Percentiles rank a stretch among this genome's conserved stretches.
phyloP scores from a whole-genome alignment of 306 rosid genomes.

The Gastrolobium villosum region DNA sequence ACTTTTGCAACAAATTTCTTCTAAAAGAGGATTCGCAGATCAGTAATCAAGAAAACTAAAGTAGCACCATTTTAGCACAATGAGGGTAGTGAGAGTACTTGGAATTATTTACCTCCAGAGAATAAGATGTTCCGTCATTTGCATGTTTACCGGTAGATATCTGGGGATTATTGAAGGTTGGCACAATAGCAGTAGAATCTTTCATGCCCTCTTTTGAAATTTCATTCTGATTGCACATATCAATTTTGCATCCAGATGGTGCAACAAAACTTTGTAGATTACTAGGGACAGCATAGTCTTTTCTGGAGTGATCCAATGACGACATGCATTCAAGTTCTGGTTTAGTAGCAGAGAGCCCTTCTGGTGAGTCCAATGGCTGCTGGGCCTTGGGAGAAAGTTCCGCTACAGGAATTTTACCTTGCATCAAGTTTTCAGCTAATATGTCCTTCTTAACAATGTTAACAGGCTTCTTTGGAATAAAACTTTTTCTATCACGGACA shows the following conservation, averaged over 20 bases:
- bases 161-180: conserved; percentile 42
- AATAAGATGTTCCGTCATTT: conserved; percentile 39
- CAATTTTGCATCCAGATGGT: conserved; percentile 37
- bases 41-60: conserved; percentile 39
- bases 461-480: conserved; percentile 60
- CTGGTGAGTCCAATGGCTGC: conserved; percentile 25
- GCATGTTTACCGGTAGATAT: conserved; percentile 43
- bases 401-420: conserved; percentile 48
- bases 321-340: conserved; percentile 50
- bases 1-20: conserved; percentile 49
- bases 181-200: conserved; percentile 37
- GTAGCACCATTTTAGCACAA: not conserved
- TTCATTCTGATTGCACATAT: conserved; percentile 40
- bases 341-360: conserved; percentile 42
- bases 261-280: conserved; percentile 42
- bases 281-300: conserved; percentile 36
- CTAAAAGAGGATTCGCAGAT: conserved; percentile 33
- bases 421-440: conserved; percentile 44
- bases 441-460: conserved; percentile 59
- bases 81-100: not conserved
- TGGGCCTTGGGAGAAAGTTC: conserved; percentile 46
- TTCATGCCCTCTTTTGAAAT: conserved; percentile 47
- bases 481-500: conserved; percentile 82
- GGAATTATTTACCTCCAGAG: conserved; percentile 58
- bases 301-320: conserved; percentile 42